Percentiles rank a stretch among this genome's conserved stretches.
phyloP scores from a whole-genome alignment of 441 rosid species.

The Syzygium syzygioides region DNA sequence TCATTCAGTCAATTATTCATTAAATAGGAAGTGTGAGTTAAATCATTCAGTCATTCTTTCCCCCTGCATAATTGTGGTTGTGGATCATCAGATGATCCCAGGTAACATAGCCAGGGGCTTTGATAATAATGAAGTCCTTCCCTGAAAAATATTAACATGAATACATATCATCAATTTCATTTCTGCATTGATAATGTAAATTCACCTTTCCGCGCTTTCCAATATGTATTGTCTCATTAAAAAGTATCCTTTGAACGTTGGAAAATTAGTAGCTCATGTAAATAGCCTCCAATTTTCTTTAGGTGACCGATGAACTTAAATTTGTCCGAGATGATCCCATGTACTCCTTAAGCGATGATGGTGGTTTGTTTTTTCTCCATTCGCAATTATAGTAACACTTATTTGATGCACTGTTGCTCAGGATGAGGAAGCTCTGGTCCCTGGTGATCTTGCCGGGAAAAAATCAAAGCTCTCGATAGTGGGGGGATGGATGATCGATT shows the following conservation, averaged over 20 bases:
- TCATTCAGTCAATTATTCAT: background rate
- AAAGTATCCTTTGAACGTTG: background rate
- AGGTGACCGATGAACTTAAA: too few relatives aligned
- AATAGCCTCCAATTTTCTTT: background rate
- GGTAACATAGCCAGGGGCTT: background rate
- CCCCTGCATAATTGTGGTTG: background rate
- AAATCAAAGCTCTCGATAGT: background rate
- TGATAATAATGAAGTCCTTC: too few relatives aligned
- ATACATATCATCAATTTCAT: too few relatives aligned
- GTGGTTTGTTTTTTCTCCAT: too few relatives aligned
- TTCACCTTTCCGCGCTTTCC: background rate
- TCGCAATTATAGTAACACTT: too few relatives aligned
- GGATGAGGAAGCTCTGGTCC: slow-evolving; percentile 17
- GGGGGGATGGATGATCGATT: background rate
- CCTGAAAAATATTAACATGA: background rate
- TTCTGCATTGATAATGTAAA: background rate
- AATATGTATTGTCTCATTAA: too few relatives aligned
- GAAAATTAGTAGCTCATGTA: background rate
- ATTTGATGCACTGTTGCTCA: background rate
- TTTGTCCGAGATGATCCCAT: too few relatives aligned
- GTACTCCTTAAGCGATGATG: too few relatives aligned
- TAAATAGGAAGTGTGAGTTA: too few relatives aligned
- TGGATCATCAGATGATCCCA: background rate
- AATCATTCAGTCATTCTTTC: too few relatives aligned
- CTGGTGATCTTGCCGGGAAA: slow-evolving; percentile 1